phyloP scores from a whole-genome alignment of 2,329 filamentous ascomycete genomes.

The Aspergillus brunneoviolaceus region DNA sequence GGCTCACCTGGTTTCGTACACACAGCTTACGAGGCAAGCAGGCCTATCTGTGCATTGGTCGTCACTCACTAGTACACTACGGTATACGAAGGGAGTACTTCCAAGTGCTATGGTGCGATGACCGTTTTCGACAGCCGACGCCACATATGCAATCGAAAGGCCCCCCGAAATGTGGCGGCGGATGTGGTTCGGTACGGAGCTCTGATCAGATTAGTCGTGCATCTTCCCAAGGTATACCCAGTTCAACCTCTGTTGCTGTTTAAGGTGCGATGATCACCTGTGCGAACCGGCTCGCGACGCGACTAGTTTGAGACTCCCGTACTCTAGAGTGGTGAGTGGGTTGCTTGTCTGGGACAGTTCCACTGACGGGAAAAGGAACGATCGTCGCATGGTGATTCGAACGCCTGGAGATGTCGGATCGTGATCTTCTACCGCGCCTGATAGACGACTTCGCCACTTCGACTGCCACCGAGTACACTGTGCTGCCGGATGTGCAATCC shows the following conservation, averaged over 20 bases:
- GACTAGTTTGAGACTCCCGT: background rate
- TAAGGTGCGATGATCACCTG: background rate
- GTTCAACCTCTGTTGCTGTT: background rate
- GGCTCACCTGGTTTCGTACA: background rate
- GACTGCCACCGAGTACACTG: background rate
- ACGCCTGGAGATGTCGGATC: background rate
- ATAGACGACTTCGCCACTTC: background rate
- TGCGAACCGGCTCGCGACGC: background rate
- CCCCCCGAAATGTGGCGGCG: background rate
- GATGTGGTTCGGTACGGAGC: background rate
- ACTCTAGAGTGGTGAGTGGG: background rate
- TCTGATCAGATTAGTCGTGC: background rate
- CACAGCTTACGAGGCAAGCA: background rate
- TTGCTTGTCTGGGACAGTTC: background rate
- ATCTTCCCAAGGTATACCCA: background rate
- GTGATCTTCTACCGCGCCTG: background rate
- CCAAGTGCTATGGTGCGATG: background rate
- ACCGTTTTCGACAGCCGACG: background rate
- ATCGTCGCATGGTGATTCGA: background rate
- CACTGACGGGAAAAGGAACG: background rate
- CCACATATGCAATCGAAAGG: background rate
- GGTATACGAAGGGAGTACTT: too few relatives aligned
- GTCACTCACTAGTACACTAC: too few relatives aligned
- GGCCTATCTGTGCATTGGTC: too few relatives aligned
- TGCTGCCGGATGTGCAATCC: background rate